A percentile compares a stretch with the other conserved stretches of the same genome.
phyloP scores from a whole-genome alignment of 2,329 filamentous ascomycete genomes.

The Microcera coccophila region DNA sequence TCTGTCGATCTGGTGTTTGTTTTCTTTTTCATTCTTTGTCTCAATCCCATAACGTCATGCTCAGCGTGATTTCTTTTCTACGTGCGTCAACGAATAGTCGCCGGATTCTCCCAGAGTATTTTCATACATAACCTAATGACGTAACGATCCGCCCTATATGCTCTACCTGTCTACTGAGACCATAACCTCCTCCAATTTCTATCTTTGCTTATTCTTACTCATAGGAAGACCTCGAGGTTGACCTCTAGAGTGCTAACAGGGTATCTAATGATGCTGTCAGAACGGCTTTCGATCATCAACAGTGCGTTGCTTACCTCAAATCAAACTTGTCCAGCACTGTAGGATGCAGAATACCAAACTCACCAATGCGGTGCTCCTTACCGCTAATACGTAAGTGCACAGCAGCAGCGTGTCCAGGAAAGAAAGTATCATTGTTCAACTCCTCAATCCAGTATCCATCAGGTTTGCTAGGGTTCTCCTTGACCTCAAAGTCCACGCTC shows the following conservation, averaged over 20 bases:
- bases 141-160: too few species aligned
- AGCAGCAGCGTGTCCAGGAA: slow-evolving; percentile 81
- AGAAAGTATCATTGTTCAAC: slow-evolving; percentile 86
- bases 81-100: slow-evolving; percentile 6
- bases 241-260: slow-evolving; percentile 92
- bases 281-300: slow-evolving; percentile 7
- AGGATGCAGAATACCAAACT: slow-evolving; percentile 92
- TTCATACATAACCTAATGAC: slow-evolving; percentile 4
- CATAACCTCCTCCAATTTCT: slow-evolving; percentile 7
- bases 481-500: slow-evolving; percentile 50
- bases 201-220: slow-evolving; percentile 25
- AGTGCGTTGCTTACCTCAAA: slow-evolving; percentile 56
- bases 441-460: slow-evolving; percentile 94
- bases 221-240: slow-evolving; percentile 91
- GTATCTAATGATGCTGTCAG: slow-evolving; percentile 52
- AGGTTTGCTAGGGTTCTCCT: slow-evolving; percentile 52
- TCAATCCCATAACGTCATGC: slow-evolving; percentile 27
- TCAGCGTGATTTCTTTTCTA: slow-evolving; percentile 15
- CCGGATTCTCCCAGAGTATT: slow-evolving; percentile 17
- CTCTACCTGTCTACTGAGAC: slow-evolving; percentile 3
- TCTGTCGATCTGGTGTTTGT: not conserved
- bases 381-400: slow-evolving; percentile 73
- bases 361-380: slow-evolving; percentile 73
- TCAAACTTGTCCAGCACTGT: slow-evolving; percentile 92
- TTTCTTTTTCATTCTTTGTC: slow-evolving; percentile 14